These are phyloP conservation scores for Albizia julibrissin DNA, from an alignment of 306 rosid genomes.

Conservation along the genomic window DNA sequence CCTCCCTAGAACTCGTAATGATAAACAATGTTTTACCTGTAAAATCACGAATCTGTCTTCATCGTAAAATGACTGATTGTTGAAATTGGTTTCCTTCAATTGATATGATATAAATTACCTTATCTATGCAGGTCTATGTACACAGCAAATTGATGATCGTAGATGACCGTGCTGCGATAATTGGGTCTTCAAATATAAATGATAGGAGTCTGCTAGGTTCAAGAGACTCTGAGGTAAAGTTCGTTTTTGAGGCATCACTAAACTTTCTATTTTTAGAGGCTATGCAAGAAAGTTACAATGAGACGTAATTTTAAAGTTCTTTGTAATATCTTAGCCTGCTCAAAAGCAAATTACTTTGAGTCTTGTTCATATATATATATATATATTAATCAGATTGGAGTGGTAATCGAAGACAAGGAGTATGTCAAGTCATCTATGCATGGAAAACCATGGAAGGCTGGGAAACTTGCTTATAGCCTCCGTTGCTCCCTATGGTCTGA, in stretches of 20 bases:
- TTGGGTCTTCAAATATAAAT: slow-evolving; percentile 96
- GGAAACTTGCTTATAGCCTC: slow-evolving; percentile 79
- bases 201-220: slow-evolving; percentile 94
- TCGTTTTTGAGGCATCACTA: slow-evolving; percentile 14
- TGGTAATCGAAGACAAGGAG: slow-evolving; percentile 89
- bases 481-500: slow-evolving; percentile 95
- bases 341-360: neutral
- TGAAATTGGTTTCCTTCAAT: slow-evolving; percentile 16
- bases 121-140: slow-evolving; percentile 72
- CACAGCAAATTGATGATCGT: slow-evolving; percentile 92
- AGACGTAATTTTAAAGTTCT: neutral
- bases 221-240: slow-evolving; percentile 92
- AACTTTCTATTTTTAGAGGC: slow-evolving; percentile 11
- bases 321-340: neutral
- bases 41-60: neutral
- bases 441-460: slow-evolving; percentile 94
- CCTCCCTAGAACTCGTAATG: neutral
- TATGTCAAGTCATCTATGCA: slow-evolving; percentile 69
- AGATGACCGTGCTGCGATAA: slow-evolving; percentile 75
- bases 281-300: slow-evolving; percentile 3
- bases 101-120: neutral
- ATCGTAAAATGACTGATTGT: neutral
- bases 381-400: slow-evolving; percentile 59
- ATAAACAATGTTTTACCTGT: slow-evolving; percentile 14
- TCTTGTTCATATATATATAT: neutral